A percentile compares a stretch with the other conserved stretches of the same genome.
phyloP scores from a whole-genome alignment of 2,329 filamentous ascomycete species.

The Fusarium tanahbumbuense region DNA sequence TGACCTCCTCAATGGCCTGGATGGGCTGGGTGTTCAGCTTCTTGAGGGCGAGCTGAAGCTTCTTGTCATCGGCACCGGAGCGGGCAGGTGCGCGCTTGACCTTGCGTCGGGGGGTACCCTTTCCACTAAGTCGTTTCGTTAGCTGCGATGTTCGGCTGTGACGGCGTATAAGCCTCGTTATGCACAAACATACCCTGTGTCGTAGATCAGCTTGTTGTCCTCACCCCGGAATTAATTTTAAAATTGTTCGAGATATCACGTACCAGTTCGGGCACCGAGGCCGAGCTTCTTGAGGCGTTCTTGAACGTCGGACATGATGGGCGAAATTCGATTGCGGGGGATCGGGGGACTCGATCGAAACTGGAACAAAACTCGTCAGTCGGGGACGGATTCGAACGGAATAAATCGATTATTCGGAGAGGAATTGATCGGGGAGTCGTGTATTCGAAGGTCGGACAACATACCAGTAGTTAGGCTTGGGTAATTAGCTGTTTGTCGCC shows the following conservation, averaged over 20 bases:
- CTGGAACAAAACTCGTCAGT: conserved; percentile 47
- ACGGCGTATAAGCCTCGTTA: conserved; percentile 25
- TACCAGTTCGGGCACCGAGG: conserved; percentile 72
- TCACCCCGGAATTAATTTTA: not conserved
- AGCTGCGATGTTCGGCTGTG: conserved; percentile 43
- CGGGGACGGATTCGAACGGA: conserved; percentile 36
- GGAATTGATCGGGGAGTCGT: conserved; percentile 26
- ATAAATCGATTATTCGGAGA: conserved; percentile 34
- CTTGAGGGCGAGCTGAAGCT: conserved; percentile 96
- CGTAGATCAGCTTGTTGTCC: conserved; percentile 29
- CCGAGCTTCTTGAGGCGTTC: conserved; percentile 71
- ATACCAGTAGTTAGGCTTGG: conserved; percentile 52
- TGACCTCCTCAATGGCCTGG: conserved; percentile 99
- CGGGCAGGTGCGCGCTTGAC: conserved; percentile 97
- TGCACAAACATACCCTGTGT: conserved; percentile 53
- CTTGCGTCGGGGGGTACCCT: conserved; percentile 97
- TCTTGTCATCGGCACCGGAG: conserved; percentile 98
- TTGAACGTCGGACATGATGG: conserved; percentile 67
- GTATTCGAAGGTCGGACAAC: conserved; percentile 40
- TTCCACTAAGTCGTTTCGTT: conserved; percentile 71
- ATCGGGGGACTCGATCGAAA: conserved; percentile 47
- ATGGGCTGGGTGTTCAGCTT: conserved; percentile 99
- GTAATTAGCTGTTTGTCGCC: conserved; percentile 53
- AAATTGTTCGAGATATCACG: conserved; percentile 52
- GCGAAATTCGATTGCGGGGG: conserved; percentile 49